Percentiles rank a stretch among this genome's conserved stretches.
Evolutionary conservation across 805 yeast species (phyloP).

Genomic region (Hanseniaspora taiwanica): DNA sequence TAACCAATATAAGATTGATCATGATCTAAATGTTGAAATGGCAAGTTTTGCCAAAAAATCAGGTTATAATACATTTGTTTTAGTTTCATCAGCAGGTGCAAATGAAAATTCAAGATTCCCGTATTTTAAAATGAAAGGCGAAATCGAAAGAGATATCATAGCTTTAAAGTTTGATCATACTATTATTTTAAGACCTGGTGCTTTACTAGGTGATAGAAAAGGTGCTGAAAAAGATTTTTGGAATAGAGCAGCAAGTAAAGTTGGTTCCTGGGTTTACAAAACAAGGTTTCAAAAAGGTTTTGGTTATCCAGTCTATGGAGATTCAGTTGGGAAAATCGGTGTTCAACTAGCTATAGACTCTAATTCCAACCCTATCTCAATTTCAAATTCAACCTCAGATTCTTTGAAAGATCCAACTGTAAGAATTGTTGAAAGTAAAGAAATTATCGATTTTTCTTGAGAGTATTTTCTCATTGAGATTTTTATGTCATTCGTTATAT

Average conservation of each 20-base stretch:
- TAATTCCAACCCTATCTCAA: neutral
- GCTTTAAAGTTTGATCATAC: conserved; percentile 56
- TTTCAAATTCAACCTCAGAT: neutral
- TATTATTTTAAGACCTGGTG: conserved; percentile 69
- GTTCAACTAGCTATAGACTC: conserved; percentile 26
- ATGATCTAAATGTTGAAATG: conserved; percentile 52
- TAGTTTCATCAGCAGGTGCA: conserved; percentile 61
- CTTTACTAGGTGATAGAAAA: conserved; percentile 50
- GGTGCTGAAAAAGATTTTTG: conserved; percentile 25
- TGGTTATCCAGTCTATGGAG: conserved; percentile 43
- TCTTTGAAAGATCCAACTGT: neutral
- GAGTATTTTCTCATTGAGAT: neutral
- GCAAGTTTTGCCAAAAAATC: conserved; percentile 63
- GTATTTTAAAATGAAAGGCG: conserved; percentile 60
- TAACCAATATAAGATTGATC: conserved; percentile 58
- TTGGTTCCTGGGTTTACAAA: conserved; percentile 25
- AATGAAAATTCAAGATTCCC: conserved; percentile 39
- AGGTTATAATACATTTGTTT: conserved; percentile 54
- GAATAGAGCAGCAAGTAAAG: conserved; percentile 19
- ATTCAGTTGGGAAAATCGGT: conserved; percentile 52
- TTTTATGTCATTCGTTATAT: neutral
- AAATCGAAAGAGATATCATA: conserved; percentile 53
- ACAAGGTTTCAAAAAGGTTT: conserved; percentile 21
- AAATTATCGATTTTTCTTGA: neutral
- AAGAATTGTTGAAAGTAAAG: neutral